These are phyloP conservation scores for Scleromitrula shiraiana DNA, from an alignment of 2,329 filamentous ascomycete species.

Conservation along the genomic window DNA sequence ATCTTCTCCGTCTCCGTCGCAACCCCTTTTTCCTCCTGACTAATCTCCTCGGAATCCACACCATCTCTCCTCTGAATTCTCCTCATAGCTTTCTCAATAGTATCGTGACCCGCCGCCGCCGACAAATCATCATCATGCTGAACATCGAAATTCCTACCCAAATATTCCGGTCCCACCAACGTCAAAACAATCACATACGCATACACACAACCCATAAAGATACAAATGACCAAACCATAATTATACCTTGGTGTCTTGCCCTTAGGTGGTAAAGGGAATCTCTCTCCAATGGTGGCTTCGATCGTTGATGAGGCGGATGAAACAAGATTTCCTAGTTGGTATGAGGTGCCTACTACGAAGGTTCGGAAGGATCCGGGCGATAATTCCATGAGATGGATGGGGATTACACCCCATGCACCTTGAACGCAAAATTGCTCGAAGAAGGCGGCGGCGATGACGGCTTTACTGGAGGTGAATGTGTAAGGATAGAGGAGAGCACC, in stretches of 20 bases:
- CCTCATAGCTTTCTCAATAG: constrained; percentile 18
- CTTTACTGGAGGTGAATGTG: constrained; percentile 54
- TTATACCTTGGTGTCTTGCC: constrained; percentile 49
- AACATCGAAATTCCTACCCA: constrained; percentile 7
- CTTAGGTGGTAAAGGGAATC: constrained; percentile 60
- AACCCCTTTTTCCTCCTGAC: background rate
- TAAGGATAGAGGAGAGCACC: constrained; percentile 80
- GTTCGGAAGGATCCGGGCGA: constrained; percentile 63
- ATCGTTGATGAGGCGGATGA: constrained; percentile 68
- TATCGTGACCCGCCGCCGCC: constrained; percentile 5
- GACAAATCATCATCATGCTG: constrained; percentile 9
- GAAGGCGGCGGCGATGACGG: constrained; percentile 71
- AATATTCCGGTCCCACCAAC: constrained; percentile 7
- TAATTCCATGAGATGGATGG: constrained; percentile 67
- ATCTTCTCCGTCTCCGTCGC: background rate
- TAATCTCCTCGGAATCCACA: constrained; percentile 1
- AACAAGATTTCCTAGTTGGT: constrained; percentile 70
- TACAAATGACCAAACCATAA: constrained; percentile 80
- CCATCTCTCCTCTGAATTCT: constrained; percentile 14
- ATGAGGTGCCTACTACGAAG: constrained; percentile 62
- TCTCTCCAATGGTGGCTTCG: constrained; percentile 66
- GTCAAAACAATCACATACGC: constrained; percentile 8
- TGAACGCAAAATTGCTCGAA: constrained; percentile 77
- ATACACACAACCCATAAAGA: constrained; percentile 63
- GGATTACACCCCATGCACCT: constrained; percentile 68